Conservation (phyloP, 495 filamentous ascomycete genomes). For the Daldinia vernicosa region DNA sequence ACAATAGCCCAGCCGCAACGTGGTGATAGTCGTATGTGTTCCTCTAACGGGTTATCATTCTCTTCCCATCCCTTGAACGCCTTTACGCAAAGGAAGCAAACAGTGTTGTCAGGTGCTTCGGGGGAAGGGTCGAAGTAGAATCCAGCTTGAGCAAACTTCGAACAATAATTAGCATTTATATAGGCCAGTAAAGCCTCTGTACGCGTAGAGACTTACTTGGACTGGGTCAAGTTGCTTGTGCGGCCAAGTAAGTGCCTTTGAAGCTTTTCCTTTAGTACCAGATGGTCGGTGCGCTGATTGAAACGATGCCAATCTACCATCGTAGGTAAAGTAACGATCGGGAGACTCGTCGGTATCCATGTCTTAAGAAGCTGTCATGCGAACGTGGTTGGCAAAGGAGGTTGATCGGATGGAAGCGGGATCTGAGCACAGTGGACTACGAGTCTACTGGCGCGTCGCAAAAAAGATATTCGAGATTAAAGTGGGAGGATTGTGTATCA, state of each 20-base stretch:
- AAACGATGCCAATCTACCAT: conserved; percentile 81
- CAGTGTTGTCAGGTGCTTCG: conserved; percentile 82
- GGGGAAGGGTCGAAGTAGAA: conserved; percentile 85
- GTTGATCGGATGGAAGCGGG: not conserved
- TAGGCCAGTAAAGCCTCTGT: not conserved
- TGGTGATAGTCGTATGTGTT: conserved; percentile 83
- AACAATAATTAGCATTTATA: conserved; percentile 24
- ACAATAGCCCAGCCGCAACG: conserved; percentile 90
- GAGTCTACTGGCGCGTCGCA: conserved; percentile 24
- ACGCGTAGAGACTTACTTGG: conserved; percentile 60
- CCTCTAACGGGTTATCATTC: conserved; percentile 77
- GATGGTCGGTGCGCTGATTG: conserved; percentile 71
- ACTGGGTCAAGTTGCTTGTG: conserved; percentile 71
- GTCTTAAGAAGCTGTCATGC: not conserved
- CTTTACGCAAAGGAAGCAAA: conserved; percentile 84
- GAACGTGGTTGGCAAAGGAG: not conserved
- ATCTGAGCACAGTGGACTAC: conserved; percentile 7
- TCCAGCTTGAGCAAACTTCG: conserved; percentile 84
- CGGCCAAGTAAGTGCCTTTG: conserved; percentile 76
- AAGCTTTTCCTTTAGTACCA: conserved; percentile 62
- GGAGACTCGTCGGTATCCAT: conserved; percentile 47
- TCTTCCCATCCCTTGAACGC: conserved; percentile 89
- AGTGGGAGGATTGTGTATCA: not conserved
- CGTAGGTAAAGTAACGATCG: conserved; percentile 65
- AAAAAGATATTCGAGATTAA: not conserved